Conservation (phyloP, 805 yeast species). For the Candida verbasci region DNA sequence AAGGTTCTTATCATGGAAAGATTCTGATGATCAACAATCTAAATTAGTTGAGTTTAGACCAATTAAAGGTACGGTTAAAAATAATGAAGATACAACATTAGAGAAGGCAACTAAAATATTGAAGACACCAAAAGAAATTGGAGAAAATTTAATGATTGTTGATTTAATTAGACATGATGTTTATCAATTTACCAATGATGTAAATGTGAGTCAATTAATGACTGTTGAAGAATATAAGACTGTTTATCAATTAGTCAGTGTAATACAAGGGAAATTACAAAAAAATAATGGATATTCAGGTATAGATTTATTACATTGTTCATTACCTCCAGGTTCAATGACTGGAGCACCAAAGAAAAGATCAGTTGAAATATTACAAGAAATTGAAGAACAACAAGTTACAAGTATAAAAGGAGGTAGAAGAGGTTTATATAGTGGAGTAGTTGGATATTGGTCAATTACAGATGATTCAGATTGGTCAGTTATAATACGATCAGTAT, state of each 20-base stretch:
- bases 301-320: slow-evolving; percentile 67
- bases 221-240: slow-evolving; percentile 87
- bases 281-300: slow-evolving; percentile 47
- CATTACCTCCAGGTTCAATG: slow-evolving; percentile 98
- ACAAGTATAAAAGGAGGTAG: slow-evolving; percentile 41
- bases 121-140: slow-evolving; percentile 86
- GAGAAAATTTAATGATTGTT: slow-evolving; percentile 95
- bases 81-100: slow-evolving; percentile 47
- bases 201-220: slow-evolving; percentile 78
- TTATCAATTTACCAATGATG: slow-evolving; percentile 59
- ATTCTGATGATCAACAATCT: slow-evolving; percentile 16
- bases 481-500: slow-evolving; percentile 84
- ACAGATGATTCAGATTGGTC: slow-evolving; percentile 93
- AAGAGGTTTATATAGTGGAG: slow-evolving; percentile 88
- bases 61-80: slow-evolving; percentile 91
- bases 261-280: slow-evolving; percentile 61
- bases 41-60: slow-evolving; percentile 76
- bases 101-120: slow-evolving; percentile 61
- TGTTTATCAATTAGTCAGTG: slow-evolving; percentile 88
- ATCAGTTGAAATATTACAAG: slow-evolving; percentile 77
- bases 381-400: slow-evolving; percentile 44
- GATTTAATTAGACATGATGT: slow-evolving; percentile 93
- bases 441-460: slow-evolving; percentile 91
- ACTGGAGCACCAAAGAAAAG: slow-evolving; percentile 98
- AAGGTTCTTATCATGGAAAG: slow-evolving; percentile 77